Base-by-base conservation (phyloP, 768 basidiomycete genomes). In the Solioccasus polychromus region DNA sequence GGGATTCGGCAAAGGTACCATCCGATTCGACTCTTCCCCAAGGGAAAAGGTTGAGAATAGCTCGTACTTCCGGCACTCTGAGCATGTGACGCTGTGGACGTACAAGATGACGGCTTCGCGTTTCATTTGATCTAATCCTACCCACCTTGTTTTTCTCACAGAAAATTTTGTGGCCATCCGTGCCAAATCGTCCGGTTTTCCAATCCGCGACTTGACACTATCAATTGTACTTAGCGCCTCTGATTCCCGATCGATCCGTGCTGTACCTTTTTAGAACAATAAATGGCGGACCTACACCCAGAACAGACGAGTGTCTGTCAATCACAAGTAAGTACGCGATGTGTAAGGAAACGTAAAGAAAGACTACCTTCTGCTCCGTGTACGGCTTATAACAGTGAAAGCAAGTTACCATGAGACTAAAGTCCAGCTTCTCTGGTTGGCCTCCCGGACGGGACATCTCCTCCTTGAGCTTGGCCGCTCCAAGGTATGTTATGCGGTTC, bases 21-120 rank as follows among this genome's bases (percentile, higher is more conserved):
- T 74, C 73, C 9, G 57, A 61, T 46, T 75, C 72, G 18, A 74
- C 10, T 29, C 64, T 67, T 11, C 68, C 73, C 72, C 73, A 74
- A 8, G 72, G 67, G 49, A 73, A 74, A 19, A 68, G 65, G 17
- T 55, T 55, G 28, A 71, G 53, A 35, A 68, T 56, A 14, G 61
- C 59, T 25, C 61, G 69, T 15, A 68, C 56, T 44, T 66, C 51
- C 0, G 67, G 51, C 5, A 68, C 59, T 43, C 56, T 64, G 39
- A 63, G 41, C 71, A 73, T 73, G 44, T 72, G 66, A 47, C 61
- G 52, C 70, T 72, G 35, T 45, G 7, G 14, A 24, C 34, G 41
- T 10, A 18, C 25, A 36, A 45, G 20, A 38, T 42, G 8, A 45
- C 11, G 23, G 17, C 28, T 32, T 20, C 17, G 22, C 23, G 38